These are phyloP conservation scores for Penicillium glabrum DNA, from an alignment of 2,329 filamentous ascomycete species.

Conservation along the genomic window DNA sequence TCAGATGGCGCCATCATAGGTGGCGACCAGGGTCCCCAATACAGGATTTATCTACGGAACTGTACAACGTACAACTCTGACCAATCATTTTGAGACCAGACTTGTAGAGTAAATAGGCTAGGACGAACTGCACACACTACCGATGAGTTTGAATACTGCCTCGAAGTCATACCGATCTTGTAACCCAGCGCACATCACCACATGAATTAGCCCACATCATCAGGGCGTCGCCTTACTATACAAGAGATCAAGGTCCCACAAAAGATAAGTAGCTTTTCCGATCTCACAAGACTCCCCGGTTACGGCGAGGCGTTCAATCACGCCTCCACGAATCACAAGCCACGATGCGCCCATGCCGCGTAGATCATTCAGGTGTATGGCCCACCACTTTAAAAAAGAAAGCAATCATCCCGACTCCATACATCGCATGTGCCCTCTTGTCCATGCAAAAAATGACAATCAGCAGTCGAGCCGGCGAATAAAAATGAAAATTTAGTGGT, in stretches of 20 bases:
- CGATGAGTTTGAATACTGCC: too few relatives aligned
- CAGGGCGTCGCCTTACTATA: not conserved
- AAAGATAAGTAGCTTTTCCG: not conserved
- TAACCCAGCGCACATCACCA: not conserved
- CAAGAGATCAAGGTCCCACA: not conserved
- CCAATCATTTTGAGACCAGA: not conserved
- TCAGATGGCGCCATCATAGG: too few relatives aligned
- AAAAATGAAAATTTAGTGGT: not conserved
- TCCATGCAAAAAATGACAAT: not conserved
- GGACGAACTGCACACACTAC: too few relatives aligned
- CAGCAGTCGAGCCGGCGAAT: not conserved
- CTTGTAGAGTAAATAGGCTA: too few relatives aligned
- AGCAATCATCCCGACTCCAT: not conserved
- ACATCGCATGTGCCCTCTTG: not conserved
- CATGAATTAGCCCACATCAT: not conserved
- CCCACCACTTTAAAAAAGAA: not conserved
- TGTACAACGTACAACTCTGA: not conserved
- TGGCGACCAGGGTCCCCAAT: too few relatives aligned
- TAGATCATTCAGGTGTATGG: slow-evolving; percentile 1
- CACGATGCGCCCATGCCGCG: not conserved
- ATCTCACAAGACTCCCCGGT: not conserved
- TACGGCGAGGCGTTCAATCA: not conserved
- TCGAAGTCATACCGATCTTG: too few relatives aligned
- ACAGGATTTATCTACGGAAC: not conserved
- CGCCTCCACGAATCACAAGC: slow-evolving; percentile 5